Evolutionary conservation across 768 basidiomycete genomes (phyloP), one percentile per base, ranked within the genome.

Genomic region (Leucocoprinus birnbaumii): DNA sequence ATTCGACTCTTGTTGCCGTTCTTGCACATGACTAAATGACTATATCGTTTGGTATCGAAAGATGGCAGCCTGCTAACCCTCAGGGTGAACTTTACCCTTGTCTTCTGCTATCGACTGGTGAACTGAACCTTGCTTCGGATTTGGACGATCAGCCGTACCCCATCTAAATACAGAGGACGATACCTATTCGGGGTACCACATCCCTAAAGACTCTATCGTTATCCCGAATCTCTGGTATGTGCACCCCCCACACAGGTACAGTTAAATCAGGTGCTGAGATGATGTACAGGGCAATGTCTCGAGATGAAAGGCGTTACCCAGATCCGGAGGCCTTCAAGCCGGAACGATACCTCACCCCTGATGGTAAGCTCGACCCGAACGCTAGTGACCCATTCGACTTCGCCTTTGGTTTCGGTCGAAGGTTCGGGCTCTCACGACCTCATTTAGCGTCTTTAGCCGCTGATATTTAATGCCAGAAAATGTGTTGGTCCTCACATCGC

Each of bases 241-340:
- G 54, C 4, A 5, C 3, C 7, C 19, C 35, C 16, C 19, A 18
- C 14, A 13, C 31, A 11, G 31, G 31, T 31, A 11, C 31, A 31
- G 5, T n/a, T n/a, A n/a, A n/a, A n/a, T 8, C 40, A 13, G 21
- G 21, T 37, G 21, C 25, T 35, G 18, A 34, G 3, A 21, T 19
- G 14, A 19, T 43, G 25, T 19, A 42, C 22, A 78, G 76, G 77
- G 69, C 71, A 3, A 73, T 79, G 42, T 61, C 69, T 10, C 70
- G 69, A 48, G 64, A 79, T 34, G 69, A 72, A 53, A 55, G 62
- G 4, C 63, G 63, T 13, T 78, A 70, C 57, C 71, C 69, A 10
- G 67, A 75, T 31, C 71, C 74, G 2, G 57, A 63, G 16, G 34
- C 34, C 3, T 77, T 76, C 61, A 68, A 65, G 37, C 75, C 75